Evolutionary conservation across 768 basidiomycete genomes (phyloP).

Genomic region (Pleurotus eryngii): DNA sequence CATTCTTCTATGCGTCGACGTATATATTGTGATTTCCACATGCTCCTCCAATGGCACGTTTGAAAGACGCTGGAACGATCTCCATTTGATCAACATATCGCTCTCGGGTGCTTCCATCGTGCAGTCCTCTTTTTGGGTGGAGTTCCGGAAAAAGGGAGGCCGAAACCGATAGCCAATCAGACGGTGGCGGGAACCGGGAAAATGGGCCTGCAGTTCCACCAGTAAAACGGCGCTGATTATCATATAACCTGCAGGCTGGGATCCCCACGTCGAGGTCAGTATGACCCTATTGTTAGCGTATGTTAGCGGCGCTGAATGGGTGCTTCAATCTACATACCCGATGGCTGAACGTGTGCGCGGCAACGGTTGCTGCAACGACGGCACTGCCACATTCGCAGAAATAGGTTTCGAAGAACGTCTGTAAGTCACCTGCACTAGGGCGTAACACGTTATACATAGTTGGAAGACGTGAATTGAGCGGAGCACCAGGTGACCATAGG

Average conservation of each 20-base stretch:
- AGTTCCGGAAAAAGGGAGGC: constrained; percentile 43
- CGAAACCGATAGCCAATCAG: constrained; percentile 41
- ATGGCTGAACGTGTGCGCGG: constrained; percentile 75
- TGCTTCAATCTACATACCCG: constrained; percentile 51
- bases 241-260: constrained; percentile 61
- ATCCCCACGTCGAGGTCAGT: constrained; percentile 91
- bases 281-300: constrained; percentile 57
- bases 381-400: constrained; percentile 62
- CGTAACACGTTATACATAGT: too few species aligned
- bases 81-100: constrained; percentile 76
- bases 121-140: constrained; percentile 68
- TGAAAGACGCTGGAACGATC: constrained; percentile 24
- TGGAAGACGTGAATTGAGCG: too few species aligned
- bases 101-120: constrained; percentile 69
- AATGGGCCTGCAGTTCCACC: constrained; percentile 70
- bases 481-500: too few species aligned
- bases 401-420: too few species aligned
- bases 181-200: constrained; percentile 68
- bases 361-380: constrained; percentile 70
- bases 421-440: too few species aligned
- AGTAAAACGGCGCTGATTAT: constrained; percentile 68
- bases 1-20: constrained; percentile 3
- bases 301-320: not conserved
- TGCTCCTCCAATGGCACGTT: not conserved
- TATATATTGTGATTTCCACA: constrained; percentile 3